Evolutionary conservation across 176 grass and related monocot species (phyloP).

Genomic region (bread wheat (Triticum aestivum)): IWGSC_CS_RefSeq_v2.1 NC_057808.1:68025345-68025844

Average conservation of each 20-base stretch:
- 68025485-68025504: not conserved
- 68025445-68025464: not conserved
- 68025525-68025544: not conserved
- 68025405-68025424: not conserved
- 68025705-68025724: not conserved
- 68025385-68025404: not conserved
- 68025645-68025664: conserved; percentile 9
- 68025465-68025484: not conserved
- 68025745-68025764: conserved; percentile 4
- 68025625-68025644: conserved; percentile 18
- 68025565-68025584: not conserved
- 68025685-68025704: conserved; percentile 20
- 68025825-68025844: conserved; percentile 82
- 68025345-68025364: not conserved
- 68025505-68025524: not conserved
- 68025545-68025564: conserved; percentile 6
- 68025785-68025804: conserved; percentile 12
- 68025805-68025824: conserved; percentile 64
- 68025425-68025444: not conserved
- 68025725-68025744: not conserved
- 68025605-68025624: not conserved
- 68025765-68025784: conserved; percentile 9
- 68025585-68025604: not conserved
- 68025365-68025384: not conserved
- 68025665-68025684: not conserved